Evolutionary conservation across 106 monocot species (phyloP).

Genomic region (Dendrobium catenatum): DNA sequence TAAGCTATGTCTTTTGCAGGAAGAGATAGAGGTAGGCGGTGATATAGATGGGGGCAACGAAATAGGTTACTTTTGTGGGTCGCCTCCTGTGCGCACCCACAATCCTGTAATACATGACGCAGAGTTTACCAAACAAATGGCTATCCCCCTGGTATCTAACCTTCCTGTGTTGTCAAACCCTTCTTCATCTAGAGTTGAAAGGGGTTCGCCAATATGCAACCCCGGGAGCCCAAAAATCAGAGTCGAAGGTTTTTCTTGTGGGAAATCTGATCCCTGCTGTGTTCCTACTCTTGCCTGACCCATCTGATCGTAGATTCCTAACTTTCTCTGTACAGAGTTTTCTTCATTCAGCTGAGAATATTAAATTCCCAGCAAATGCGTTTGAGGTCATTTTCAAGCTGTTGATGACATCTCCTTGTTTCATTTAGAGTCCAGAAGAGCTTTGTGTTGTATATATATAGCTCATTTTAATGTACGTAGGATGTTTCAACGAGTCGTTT

Average conservation of each 20-base stretch:
- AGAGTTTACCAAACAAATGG: conserved; percentile 41
- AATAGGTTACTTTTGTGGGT: conserved; percentile 48
- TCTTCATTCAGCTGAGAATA: background rate
- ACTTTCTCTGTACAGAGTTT: background rate
- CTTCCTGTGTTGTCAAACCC: background rate
- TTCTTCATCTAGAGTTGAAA: background rate
- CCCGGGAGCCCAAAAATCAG: conserved; percentile 14
- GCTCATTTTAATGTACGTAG: background rate
- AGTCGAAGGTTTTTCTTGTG: conserved; percentile 21
- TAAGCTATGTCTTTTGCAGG: conserved; percentile 23
- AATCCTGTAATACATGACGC: conserved; percentile 64
- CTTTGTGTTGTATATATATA: background rate
- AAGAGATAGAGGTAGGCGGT: conserved; percentile 30
- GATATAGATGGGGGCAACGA: conserved; percentile 30
- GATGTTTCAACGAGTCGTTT: no score
- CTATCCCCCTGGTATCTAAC: conserved; percentile 10
- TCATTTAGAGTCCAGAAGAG: background rate
- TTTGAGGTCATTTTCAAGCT: no score
- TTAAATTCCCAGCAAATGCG: background rate
- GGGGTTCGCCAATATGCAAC: background rate
- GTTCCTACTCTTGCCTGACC: conserved; percentile 15
- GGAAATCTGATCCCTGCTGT: conserved; percentile 12
- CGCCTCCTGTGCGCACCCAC: conserved; percentile 67
- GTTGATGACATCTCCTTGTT: background rate
- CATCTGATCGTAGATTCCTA: background rate